phyloP scores from a whole-genome alignment of 139 green algal species.

The Edaphochlamys debaryana region DNA sequence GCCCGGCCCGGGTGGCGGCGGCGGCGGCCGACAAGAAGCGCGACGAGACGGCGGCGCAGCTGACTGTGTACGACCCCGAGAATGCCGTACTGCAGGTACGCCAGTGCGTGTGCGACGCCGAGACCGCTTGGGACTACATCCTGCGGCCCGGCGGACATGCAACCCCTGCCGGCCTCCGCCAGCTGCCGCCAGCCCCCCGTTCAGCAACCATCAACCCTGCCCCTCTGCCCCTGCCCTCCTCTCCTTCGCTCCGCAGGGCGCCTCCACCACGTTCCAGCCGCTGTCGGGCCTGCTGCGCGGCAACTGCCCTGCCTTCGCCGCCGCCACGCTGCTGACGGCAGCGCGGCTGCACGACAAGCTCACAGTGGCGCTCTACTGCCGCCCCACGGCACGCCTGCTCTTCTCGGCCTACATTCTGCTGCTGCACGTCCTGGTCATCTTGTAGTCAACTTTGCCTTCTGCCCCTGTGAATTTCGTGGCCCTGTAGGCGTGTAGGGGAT shows the following conservation, averaged over 20 bases:
- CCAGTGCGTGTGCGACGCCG: background rate
- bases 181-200: background rate
- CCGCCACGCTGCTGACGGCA: constrained; percentile 7
- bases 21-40: constrained; percentile 38
- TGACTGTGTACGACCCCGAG: constrained; percentile 41
- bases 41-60: constrained; percentile 15
- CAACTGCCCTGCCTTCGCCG: constrained; percentile 14
- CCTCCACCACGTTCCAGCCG: constrained; percentile 48
- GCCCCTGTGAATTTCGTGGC: no score
- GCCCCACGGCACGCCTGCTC: constrained; percentile 31
- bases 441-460: no score
- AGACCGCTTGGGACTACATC: no score
- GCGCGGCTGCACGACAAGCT: constrained; percentile 39
- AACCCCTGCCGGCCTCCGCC: background rate
- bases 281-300: constrained; percentile 39
- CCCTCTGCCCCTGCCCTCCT: background rate
- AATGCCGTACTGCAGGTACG: constrained; percentile 40
- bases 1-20: background rate
- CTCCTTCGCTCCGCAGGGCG: constrained; percentile 13
- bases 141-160: no score
- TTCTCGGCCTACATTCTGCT: constrained; percentile 44
- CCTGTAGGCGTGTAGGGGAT: no score
- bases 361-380: constrained; percentile 48
- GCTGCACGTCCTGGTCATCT: constrained; percentile 35
- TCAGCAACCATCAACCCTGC: background rate